phyloP scores from a whole-genome alignment of 2,329 filamentous ascomycete species.

The Neofusicoccum laricinum region DNA sequence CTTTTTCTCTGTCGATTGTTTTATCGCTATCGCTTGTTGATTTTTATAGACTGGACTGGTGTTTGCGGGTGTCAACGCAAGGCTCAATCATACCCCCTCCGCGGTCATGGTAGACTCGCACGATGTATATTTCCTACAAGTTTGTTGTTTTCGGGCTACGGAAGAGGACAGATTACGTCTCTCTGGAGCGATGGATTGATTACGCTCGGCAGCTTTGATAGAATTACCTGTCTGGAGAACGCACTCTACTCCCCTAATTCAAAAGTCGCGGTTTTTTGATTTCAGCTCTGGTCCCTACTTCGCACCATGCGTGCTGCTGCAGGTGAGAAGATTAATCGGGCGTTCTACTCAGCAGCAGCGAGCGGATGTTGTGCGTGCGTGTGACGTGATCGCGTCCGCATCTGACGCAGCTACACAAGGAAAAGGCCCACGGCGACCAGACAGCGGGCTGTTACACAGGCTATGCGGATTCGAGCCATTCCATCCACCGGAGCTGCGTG shows the following conservation, averaged over 20 bases:
- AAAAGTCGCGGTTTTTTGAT: constrained; percentile 5
- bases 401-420: constrained; percentile 2
- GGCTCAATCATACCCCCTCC: constrained; percentile 15
- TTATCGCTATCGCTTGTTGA: constrained; percentile 7
- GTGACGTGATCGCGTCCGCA: constrained; percentile 10
- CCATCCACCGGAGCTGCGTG: not conserved
- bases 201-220: constrained; percentile 8
- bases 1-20: constrained; percentile 12
- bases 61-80: constrained; percentile 15
- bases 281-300: not conserved
- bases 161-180: not conserved
- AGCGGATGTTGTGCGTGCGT: not conserved
- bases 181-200: constrained; percentile 5
- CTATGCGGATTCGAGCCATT: constrained; percentile 1
- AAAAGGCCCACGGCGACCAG: constrained; percentile 2
- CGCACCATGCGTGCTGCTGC: not conserved
- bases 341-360: not conserved
- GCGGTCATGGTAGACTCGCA: constrained; percentile 16
- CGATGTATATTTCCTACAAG: constrained; percentile 13
- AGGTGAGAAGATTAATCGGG: not conserved
- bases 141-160: not conserved
- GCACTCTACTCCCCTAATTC: constrained; percentile 14
- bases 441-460: constrained; percentile 3
- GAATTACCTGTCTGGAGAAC: constrained; percentile 5
- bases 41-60: constrained; percentile 17